Evolutionary conservation across 768 basidiomycete species (phyloP), one percentile per base, ranked within the genome.

Genomic region (Sarcodon aspratus): DNA sequence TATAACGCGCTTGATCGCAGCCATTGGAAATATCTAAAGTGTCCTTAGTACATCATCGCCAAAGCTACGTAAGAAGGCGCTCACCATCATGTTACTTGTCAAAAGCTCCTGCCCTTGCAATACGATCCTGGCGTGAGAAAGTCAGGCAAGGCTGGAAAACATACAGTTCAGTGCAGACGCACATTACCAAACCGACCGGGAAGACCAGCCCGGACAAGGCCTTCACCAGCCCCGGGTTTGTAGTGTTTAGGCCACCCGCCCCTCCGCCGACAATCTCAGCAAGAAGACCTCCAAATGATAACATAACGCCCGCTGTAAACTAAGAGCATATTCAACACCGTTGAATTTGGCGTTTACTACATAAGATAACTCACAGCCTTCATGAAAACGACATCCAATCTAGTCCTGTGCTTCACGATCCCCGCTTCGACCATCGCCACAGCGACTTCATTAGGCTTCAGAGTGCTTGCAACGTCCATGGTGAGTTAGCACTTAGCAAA

Each of bases 161-260:
- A 9, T 18, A 15, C 33, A 47, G 7, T 17, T n/a, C 13, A 36
- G 21, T 32, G 6, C 10, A n/a, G 10, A 52, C 70, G 51, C 55
- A 85, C 84, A 86, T 86, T 48, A 82, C 79, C 67, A 86, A 75
- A 58, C 84, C 84, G 2, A 82, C 80, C 8, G 84, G 84, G 61
- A 86, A 86, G 21, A 86, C 78, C 44, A 84, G 75, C 12, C 79
- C 83, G 13, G 73, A 73, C 3, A 86, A 61, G 32, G 83, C 53
- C 58, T 80, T 85, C 42, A 82, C 78, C 9, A 86, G 63, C 15
- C 84, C 84, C 1, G 83, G 84, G 51, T 84, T 81, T 49, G 64
- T 66, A 33, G 63, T 45, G 17, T 63, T 72, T 31, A 86, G 56
- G 1, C 66, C 71, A 0, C 66, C 59, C 0, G 83, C 72, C 6